A percentile compares a stretch with the other conserved stretches of the same genome.
Conservation (phyloP, 2,329 filamentous ascomycete species). For the Sclerotinia trifoliorum region DNA sequence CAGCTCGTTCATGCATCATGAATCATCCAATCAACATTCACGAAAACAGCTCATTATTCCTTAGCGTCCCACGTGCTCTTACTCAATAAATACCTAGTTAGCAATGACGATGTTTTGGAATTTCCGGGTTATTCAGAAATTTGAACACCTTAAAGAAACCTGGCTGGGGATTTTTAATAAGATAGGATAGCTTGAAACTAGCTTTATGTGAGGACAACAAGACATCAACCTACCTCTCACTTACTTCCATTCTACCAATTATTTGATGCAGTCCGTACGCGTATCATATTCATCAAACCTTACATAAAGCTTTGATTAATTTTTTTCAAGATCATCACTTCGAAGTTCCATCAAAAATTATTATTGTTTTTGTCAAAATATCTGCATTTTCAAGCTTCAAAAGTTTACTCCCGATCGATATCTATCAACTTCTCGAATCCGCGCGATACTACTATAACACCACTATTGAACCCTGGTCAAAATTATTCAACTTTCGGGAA, state of each 20-base stretch:
- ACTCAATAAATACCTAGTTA: neutral
- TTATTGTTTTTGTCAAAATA: neutral
- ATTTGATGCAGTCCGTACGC: neutral
- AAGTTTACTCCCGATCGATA: neutral
- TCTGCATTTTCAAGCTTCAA: neutral
- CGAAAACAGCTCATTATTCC: no score
- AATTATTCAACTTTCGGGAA: slow-evolving; percentile 10
- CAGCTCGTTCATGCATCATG: no score
- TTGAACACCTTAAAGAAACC: slow-evolving; percentile 7
- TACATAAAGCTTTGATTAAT: slow-evolving; percentile 6
- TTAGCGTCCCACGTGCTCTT: slow-evolving; percentile 14
- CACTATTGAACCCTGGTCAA: slow-evolving; percentile 12
- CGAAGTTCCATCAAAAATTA: neutral
- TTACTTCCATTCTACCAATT: neutral
- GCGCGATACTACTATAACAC: neutral
- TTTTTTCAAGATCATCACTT: neutral
- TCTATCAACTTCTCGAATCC: neutral
- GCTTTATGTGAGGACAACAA: slow-evolving; percentile 21
- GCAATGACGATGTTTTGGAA: slow-evolving; percentile 13
- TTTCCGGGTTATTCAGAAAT: neutral
- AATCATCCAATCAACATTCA: no score
- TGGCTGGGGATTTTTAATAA: neutral
- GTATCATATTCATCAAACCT: neutral
- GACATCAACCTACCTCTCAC: no score
- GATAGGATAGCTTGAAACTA: slow-evolving; percentile 16